Conservation (phyloP, 768 basidiomycete genomes). For the Lactarius vividus region DNA sequence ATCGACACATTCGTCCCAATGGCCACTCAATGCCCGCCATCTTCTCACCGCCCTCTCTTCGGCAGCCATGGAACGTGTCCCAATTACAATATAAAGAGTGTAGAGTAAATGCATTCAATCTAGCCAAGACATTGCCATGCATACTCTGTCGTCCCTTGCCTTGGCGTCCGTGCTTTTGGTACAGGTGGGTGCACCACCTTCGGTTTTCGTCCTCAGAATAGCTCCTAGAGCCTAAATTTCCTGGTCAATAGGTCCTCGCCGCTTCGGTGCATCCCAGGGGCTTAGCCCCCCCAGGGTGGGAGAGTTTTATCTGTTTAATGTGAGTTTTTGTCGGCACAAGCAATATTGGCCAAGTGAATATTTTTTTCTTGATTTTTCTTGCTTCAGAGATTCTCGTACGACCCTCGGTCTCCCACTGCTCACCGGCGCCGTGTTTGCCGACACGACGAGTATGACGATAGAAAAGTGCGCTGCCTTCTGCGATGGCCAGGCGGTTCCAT, state of each 20-base stretch:
- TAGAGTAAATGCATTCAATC: background rate
- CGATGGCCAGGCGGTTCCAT: constrained; percentile 38
- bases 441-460: constrained; percentile 57
- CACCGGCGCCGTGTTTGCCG: constrained; percentile 43
- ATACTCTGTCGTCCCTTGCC: background rate
- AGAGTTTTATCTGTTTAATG: background rate
- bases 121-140: background rate
- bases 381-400: background rate
- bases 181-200: background rate
- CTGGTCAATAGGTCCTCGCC: background rate
- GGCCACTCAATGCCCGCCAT: background rate
- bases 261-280: background rate
- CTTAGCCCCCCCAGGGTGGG: background rate
- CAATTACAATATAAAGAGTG: background rate
- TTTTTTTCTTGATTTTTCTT: no score
- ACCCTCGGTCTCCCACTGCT: constrained; percentile 39
- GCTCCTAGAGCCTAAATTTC: background rate
- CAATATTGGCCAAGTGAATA: background rate
- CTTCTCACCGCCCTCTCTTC: background rate
- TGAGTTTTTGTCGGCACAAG: background rate
- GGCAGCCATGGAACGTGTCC: background rate
- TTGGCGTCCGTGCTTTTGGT: background rate
- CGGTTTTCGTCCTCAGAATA: background rate
- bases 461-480: constrained; percentile 47
- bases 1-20: background rate